Evolutionary conservation across 2,329 filamentous ascomycete species (phyloP).

Genomic region (Fusarium anthophilum): DNA sequence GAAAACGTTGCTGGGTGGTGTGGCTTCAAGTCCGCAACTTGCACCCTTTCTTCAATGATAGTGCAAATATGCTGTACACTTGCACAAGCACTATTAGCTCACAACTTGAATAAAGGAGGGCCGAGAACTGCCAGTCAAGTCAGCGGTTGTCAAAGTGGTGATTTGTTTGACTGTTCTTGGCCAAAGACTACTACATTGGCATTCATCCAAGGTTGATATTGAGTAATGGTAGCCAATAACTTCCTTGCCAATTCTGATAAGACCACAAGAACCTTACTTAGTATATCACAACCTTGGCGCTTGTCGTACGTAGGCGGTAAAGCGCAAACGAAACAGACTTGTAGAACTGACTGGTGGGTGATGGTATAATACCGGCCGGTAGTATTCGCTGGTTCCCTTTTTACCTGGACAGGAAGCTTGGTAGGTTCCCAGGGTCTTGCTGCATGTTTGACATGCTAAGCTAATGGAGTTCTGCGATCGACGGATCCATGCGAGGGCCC

Average conservation of each 20-base stretch:
- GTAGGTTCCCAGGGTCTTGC: slow-evolving; percentile 27
- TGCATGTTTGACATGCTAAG: slow-evolving; percentile 38
- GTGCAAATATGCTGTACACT: not conserved
- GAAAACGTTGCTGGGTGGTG: slow-evolving; percentile 29
- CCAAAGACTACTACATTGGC: not conserved
- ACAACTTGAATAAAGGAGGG: not conserved
- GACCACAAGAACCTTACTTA: not conserved
- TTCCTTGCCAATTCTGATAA: not conserved
- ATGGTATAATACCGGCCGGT: not conserved
- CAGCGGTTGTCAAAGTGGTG: not conserved
- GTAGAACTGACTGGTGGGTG: not conserved
- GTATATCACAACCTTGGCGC: not conserved
- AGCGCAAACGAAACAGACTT: not conserved
- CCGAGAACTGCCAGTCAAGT: not conserved
- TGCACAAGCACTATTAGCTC: not conserved
- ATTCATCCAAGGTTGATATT: not conserved
- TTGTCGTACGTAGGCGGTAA: not conserved
- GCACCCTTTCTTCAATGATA: slow-evolving; percentile 4
- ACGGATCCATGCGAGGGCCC: slow-evolving; percentile 33
- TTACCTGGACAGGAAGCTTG: slow-evolving; percentile 39
- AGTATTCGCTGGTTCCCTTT: not conserved
- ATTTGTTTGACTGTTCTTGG: not conserved
- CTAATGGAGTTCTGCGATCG: slow-evolving; percentile 36
- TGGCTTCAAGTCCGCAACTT: slow-evolving; percentile 38
- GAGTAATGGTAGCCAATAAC: not conserved